Conservation (phyloP, 2,329 filamentous ascomycete species). For the Atkinsonella hypoxylon region DNA sequence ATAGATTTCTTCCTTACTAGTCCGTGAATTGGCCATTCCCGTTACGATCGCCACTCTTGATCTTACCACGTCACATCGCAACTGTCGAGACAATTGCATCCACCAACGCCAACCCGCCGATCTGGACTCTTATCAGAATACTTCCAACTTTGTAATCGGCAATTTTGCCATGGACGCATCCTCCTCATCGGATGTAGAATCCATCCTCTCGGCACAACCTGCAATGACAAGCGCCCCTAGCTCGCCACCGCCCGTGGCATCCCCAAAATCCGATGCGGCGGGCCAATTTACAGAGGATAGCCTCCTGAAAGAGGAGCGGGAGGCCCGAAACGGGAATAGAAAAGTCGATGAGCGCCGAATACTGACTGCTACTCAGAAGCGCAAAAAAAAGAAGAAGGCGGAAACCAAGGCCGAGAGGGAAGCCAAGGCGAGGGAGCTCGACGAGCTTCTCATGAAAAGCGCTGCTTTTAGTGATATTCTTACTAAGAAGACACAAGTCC, state of each 20-base stretch:
- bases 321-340: constrained; percentile 24
- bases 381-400: constrained; percentile 36
- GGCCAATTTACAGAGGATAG: constrained; percentile 14
- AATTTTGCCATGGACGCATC: constrained; percentile 16
- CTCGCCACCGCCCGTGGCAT: constrained; percentile 22
- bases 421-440: constrained; percentile 45
- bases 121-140: not conserved
- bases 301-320: constrained; percentile 25
- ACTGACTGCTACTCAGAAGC: constrained; percentile 27
- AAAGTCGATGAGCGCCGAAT: constrained; percentile 35
- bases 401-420: constrained; percentile 43
- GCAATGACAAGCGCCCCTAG: constrained; percentile 25
- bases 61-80: not conserved
- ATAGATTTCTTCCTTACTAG: not conserved
- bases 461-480: constrained; percentile 50
- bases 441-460: constrained; percentile 46
- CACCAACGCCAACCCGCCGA: too few relatives aligned
- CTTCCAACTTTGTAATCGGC: not conserved
- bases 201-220: constrained; percentile 17
- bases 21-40: not conserved
- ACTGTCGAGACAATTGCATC: not conserved
- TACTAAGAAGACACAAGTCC: constrained; percentile 49
- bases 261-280: constrained; percentile 8
- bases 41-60: not conserved
- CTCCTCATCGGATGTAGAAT: constrained; percentile 21